A percentile compares a stretch with the other conserved stretches of the same genome.
phyloP scores from a whole-genome alignment of 148 eudicot genomes.

The Spergularia marina region DNA sequence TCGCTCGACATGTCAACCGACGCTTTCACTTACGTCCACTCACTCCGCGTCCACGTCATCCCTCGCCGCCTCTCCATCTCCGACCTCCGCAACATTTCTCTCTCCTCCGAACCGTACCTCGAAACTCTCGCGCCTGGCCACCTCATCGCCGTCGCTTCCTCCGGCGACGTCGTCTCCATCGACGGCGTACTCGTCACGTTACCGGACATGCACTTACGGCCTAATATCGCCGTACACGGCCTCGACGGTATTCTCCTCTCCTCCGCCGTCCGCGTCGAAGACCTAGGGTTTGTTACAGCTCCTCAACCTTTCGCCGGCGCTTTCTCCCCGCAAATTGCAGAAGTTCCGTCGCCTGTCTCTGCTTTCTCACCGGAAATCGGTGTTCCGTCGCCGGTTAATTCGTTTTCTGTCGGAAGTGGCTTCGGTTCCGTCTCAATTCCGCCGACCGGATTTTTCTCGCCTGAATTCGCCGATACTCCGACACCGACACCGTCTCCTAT shows the following conservation, averaged over 20 bases:
- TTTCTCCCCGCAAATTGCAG: background rate
- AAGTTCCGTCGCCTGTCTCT: background rate
- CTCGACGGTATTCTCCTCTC: conserved; percentile 48
- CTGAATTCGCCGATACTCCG: background rate
- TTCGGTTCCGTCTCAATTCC: conserved; percentile 20
- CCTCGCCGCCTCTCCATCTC: conserved; percentile 36
- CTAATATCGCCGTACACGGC: conserved; percentile 45
- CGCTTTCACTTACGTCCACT: conserved; percentile 42
- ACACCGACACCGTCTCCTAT: conserved; percentile 10
- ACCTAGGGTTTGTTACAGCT: conserved; percentile 4
- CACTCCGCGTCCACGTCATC: conserved; percentile 48
- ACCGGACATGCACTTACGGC: conserved; percentile 44
- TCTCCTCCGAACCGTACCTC: conserved; percentile 26
- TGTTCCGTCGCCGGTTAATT: conserved; percentile 5
- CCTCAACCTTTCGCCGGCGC: conserved; percentile 14
- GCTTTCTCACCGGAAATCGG: background rate
- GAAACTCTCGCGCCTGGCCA: conserved; percentile 41
- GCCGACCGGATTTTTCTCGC: conserved; percentile 12
- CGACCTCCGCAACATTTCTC: conserved; percentile 38
- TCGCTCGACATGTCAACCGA: conserved; percentile 46
- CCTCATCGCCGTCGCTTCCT: conserved; percentile 29
- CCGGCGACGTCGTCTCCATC: conserved; percentile 24
- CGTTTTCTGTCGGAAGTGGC: conserved; percentile 10
- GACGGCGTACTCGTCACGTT: conserved; percentile 43
- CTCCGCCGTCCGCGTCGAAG: conserved; percentile 7